Evolutionary conservation across 805 yeast genomes (phyloP).

Genomic region (Suhomyces faveliae): DNA sequence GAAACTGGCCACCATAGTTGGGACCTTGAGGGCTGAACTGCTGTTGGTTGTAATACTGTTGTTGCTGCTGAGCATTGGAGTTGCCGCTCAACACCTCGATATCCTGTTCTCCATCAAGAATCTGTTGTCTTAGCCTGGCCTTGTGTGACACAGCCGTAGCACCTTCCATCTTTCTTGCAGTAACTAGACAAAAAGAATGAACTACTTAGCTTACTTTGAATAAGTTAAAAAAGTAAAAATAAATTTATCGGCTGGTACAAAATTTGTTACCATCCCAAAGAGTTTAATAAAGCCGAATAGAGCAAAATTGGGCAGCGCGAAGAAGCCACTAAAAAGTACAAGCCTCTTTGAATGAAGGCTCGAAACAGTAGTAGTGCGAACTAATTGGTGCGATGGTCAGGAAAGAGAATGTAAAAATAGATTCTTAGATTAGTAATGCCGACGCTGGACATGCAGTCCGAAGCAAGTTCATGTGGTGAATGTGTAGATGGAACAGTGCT

Average conservation of each 20-base stretch:
- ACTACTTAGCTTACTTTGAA: not conserved
- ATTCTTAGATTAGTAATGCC: no score
- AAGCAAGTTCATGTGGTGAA: not conserved
- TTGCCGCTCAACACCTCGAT: constrained; percentile 19
- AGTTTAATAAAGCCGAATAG: not conserved
- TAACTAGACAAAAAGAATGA: not conserved
- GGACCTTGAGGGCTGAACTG: constrained; percentile 5
- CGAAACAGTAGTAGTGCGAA: not conserved
- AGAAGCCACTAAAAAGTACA: not conserved
- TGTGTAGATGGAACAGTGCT: not conserved
- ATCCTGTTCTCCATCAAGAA: constrained; percentile 30
- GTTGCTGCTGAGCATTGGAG: constrained; percentile 11
- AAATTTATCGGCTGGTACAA: not conserved
- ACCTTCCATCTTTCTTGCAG: constrained; percentile 6
- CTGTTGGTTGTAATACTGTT: constrained; percentile 8
- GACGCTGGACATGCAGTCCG: not conserved
- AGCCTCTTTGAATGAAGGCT: not conserved
- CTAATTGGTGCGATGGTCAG: not conserved
- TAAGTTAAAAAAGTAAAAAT: not conserved
- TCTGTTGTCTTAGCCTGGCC: constrained; percentile 33
- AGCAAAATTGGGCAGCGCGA: not conserved
- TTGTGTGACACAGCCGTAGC: constrained; percentile 6
- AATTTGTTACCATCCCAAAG: constrained; percentile 1
- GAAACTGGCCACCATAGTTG: constrained; percentile 7
- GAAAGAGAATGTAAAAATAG: not conserved